These are phyloP conservation scores for Lineolata rhizophorae DNA, from an alignment of 495 filamentous ascomycete genomes.

Conservation along the genomic window DNA sequence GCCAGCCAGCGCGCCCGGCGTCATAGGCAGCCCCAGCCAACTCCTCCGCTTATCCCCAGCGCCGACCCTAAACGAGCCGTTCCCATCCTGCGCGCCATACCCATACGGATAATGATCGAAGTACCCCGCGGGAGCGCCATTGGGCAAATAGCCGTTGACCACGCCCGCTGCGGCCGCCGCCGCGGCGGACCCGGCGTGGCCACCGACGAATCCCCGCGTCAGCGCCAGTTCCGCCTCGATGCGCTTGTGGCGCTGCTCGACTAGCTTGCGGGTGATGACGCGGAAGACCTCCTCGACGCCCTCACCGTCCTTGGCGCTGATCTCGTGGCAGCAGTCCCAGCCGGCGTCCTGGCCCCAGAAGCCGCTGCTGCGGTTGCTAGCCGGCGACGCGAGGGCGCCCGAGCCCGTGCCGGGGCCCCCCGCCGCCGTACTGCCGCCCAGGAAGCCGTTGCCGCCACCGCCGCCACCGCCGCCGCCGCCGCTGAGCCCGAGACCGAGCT, in stretches of 20 bases:
- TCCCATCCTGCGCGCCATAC: constrained; percentile 8
- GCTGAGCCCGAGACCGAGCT: not conserved
- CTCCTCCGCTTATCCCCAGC: constrained; percentile 32
- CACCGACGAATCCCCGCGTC: constrained; percentile 19
- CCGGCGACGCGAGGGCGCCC: constrained; percentile 30
- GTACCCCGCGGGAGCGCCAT: constrained; percentile 16
- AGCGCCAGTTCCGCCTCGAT: constrained; percentile 22
- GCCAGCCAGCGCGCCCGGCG: constrained; percentile 14
- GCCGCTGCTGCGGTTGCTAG: constrained; percentile 57
- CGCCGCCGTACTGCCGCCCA: not conserved
- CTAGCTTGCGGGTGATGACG: constrained; percentile 81
- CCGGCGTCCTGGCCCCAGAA: constrained; percentile 86
- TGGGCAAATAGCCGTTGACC: constrained; percentile 14
- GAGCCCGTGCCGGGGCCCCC: constrained; percentile 5
- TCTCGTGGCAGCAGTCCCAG: constrained; percentile 95
- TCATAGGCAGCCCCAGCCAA: constrained; percentile 35
- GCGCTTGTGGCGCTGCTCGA: constrained; percentile 61
- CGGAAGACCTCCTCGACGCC: constrained; percentile 95
- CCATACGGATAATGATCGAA: constrained; percentile 8
- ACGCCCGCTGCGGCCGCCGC: constrained; percentile 25
- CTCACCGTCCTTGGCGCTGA: constrained; percentile 83
- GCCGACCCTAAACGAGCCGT: constrained; percentile 39
- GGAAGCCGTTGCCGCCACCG: not conserved
- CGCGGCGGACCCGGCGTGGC: constrained; percentile 12
- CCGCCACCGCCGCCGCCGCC: not conserved